Percentiles rank a stretch among this genome's conserved stretches.
Evolutionary conservation across 257 asterid species (phyloP).

Genomic region (Euphrasia confusa): DNA sequence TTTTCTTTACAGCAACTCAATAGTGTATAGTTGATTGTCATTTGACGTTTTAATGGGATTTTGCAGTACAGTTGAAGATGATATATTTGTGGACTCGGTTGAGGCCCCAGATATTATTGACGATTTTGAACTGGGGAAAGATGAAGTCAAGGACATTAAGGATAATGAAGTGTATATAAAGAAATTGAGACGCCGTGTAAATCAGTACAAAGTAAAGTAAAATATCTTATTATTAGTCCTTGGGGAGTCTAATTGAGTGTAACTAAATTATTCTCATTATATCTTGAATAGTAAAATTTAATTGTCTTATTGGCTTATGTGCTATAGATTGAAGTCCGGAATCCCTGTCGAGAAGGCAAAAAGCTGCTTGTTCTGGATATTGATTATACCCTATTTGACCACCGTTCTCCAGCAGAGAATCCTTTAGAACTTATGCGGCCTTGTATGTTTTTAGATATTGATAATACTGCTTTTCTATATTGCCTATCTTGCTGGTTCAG

Average conservation of each 20-base stretch:
- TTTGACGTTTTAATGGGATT: slow-evolving; percentile 21
- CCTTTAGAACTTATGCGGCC: slow-evolving; percentile 93
- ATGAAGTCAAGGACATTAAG: slow-evolving; percentile 73
- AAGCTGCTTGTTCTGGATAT: slow-evolving; percentile 90
- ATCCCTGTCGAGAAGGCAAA: slow-evolving; percentile 91
- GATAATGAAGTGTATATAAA: slow-evolving; percentile 82
- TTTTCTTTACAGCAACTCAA: no score
- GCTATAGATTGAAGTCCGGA: slow-evolving; percentile 65
- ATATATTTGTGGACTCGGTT: slow-evolving; percentile 68
- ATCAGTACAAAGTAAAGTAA: slow-evolving; percentile 64
- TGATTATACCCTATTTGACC: slow-evolving; percentile 90
- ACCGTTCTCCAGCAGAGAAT: slow-evolving; percentile 92
- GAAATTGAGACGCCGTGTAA: slow-evolving; percentile 77
- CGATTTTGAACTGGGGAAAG: slow-evolving; percentile 86
- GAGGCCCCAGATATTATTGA: slow-evolving; percentile 85
- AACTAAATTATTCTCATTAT: neutral
- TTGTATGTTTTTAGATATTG: slow-evolving; percentile 44
- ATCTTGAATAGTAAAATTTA: slow-evolving; percentile 7
- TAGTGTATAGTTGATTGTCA: neutral
- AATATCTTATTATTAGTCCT: slow-evolving; percentile 3
- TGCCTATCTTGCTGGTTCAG: slow-evolving; percentile 9
- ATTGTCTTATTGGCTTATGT: slow-evolving; percentile 22
- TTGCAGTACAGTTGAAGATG: slow-evolving; percentile 88
- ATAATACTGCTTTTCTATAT: slow-evolving; percentile 11
- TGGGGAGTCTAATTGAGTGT: neutral